Base-by-base conservation (phyloP, 1,139 yeast genomes). In the Blastobotrys elegans region DNA sequence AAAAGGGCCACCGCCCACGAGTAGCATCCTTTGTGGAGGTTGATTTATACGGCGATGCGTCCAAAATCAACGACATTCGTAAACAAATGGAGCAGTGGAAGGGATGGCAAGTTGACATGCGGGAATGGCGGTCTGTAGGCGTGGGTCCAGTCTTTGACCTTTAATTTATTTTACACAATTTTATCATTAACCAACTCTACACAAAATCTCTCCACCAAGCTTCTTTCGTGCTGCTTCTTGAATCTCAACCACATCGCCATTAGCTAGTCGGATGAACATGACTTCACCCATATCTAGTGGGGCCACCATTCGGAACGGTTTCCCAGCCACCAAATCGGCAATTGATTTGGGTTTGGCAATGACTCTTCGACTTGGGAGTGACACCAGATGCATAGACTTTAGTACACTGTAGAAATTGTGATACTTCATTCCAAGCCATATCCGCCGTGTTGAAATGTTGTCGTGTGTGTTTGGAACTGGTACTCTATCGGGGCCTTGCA, bases 251-350 rank as follows among this genome's bases (percentile, higher is more conserved):
- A 86, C 79, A n/a, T 72, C 69, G 5, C 75, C 74, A 47, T 71
- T 72, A 27, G 66, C 67, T 2, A 71, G 63, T 51, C 75, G 72
- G 34, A 92, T 76, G 58, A 92, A 80, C 56, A 90, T 78, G 52
- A 87, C 76, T 67, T 92, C 99, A 26, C 97, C 96, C 1, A 96
- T 94, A 62, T 84, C 89, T 48, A 88, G 71, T 0, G 97, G 95
- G 59, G 79, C 77, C 53, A 90, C 80, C 58, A 79, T 74, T 69
- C 95, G 77, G 18, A 87, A 84, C 21, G 80, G 76, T 51, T 77
- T 71, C 3, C 98, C 97, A 6, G 83, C 74, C 16, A 95, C 85
- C 55, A 92, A 74, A 22, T 80, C 79, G 61, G 77, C 76, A 51
- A 92, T 70, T 58, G 89, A 96, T 4, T 77, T 74, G 20, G 74